A percentile compares a stretch with the other conserved stretches of the same genome.
These are phyloP conservation scores for Melaleuca quinquenervia DNA, from an alignment of 345 rosid species.

Conservation along the genomic window DNA sequence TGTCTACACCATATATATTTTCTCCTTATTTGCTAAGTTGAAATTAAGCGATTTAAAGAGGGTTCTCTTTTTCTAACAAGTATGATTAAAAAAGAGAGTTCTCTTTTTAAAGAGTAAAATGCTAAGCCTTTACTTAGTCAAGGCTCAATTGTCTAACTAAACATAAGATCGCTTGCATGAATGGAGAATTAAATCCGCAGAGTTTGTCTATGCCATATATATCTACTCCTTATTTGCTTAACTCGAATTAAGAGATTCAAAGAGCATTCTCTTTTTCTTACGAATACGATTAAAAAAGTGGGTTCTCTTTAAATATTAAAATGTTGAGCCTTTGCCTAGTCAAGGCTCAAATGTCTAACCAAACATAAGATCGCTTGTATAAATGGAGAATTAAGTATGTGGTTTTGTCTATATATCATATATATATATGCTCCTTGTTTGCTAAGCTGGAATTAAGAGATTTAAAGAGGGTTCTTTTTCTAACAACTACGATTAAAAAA, in stretches of 20 bases:
- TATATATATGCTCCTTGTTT: neutral
- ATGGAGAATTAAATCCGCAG: neutral
- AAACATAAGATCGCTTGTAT: neutral
- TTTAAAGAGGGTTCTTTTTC: neutral
- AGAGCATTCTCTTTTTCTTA: neutral
- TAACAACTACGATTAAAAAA: too few species aligned
- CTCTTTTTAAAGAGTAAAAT: neutral
- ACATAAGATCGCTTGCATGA: neutral
- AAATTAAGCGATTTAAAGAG: neutral
- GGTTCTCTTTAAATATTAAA: neutral
- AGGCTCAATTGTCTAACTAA: too few species aligned
- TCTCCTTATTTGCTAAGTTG: neutral
- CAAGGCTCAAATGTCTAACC: too few species aligned
- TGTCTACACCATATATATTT: neutral
- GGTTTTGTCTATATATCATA: neutral
- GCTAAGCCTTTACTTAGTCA: neutral
- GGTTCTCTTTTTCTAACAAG: neutral
- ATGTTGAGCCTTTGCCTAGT: neutral
- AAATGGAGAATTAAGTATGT: neutral
- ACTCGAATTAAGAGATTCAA: neutral
- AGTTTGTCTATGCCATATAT: neutral
- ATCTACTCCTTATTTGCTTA: neutral
- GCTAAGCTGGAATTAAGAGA: neutral
- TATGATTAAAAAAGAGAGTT: too few species aligned
- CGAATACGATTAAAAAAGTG: too few species aligned